Evolutionary conservation across 2,329 filamentous ascomycete genomes (phyloP).

Genomic region (Cryphonectria parasitica): DNA sequence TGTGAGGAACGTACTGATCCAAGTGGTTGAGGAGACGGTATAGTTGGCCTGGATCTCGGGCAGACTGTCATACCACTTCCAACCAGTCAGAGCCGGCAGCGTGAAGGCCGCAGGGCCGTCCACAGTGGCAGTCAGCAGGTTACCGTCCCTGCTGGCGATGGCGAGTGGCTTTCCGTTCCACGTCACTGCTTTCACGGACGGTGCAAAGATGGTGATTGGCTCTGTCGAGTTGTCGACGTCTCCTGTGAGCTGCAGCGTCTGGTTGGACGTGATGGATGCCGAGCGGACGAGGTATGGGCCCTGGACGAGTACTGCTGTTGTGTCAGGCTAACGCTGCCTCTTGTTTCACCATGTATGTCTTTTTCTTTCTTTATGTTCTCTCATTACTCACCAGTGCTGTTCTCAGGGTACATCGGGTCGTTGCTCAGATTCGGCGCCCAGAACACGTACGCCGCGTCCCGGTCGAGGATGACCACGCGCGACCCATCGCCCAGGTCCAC

Average conservation of each 20-base stretch:
- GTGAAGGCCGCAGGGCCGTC: slow-evolving; percentile 36
- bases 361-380: not conserved
- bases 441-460: slow-evolving; percentile 58
- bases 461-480: slow-evolving; percentile 56
- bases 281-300: slow-evolving; percentile 57
- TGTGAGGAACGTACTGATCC: slow-evolving; percentile 42
- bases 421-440: slow-evolving; percentile 57
- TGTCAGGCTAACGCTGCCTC: not conserved
- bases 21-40: slow-evolving; percentile 46
- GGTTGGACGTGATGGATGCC: slow-evolving; percentile 39
- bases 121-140: slow-evolving; percentile 37
- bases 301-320: slow-evolving; percentile 49
- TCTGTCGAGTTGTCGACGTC: slow-evolving; percentile 47
- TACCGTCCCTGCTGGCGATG: slow-evolving; percentile 35
- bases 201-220: slow-evolving; percentile 51
- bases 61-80: slow-evolving; percentile 53
- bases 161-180: slow-evolving; percentile 54
- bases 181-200: slow-evolving; percentile 48
- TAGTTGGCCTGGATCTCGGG: slow-evolving; percentile 52
- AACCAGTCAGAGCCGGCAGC: slow-evolving; percentile 47
- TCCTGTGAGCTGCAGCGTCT: slow-evolving; percentile 47
- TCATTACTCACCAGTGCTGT: slow-evolving; percentile 46
- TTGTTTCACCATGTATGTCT: not conserved
- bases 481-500: slow-evolving; percentile 48
- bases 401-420: slow-evolving; percentile 48